phyloP scores from a whole-genome alignment of 371 early-diverging fungal species.

The Mucor indicus region DNA sequence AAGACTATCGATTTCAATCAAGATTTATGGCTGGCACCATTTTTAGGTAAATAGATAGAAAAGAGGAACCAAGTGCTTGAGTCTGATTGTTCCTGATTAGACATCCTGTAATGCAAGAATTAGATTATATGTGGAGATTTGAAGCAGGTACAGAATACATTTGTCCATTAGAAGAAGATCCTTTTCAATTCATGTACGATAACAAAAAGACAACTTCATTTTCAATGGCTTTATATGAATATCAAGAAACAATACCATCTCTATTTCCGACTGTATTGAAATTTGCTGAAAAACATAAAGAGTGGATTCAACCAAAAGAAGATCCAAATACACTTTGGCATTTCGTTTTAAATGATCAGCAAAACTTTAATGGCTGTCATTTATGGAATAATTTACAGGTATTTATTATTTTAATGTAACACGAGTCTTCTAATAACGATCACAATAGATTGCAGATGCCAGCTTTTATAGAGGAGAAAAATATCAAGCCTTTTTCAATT shows the following conservation, averaged over 20 bases:
- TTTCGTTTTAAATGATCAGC: slow-evolving; percentile 47
- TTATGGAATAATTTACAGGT: slow-evolving; percentile 72
- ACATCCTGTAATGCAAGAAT: slow-evolving; percentile 33
- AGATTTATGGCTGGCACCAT: slow-evolving; percentile 44
- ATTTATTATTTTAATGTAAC: not conserved
- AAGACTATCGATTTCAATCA: slow-evolving; percentile 41
- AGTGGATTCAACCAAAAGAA: slow-evolving; percentile 12
- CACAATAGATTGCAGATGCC: slow-evolving; percentile 39
- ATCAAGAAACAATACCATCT: slow-evolving; percentile 77
- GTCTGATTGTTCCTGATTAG: slow-evolving; percentile 5
- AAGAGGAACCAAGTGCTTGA: not conserved
- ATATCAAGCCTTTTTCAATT: slow-evolving; percentile 78
- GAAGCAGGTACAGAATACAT: slow-evolving; percentile 45
- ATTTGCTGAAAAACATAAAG: slow-evolving; percentile 46
- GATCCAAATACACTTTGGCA: slow-evolving; percentile 27
- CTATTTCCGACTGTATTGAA: slow-evolving; percentile 69
- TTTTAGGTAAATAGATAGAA: slow-evolving; percentile 23
- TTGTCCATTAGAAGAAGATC: slow-evolving; percentile 41
- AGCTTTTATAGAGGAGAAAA: slow-evolving; percentile 42
- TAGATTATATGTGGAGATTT: slow-evolving; percentile 46
- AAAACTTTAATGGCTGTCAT: slow-evolving; percentile 72
- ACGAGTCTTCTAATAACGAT: not conserved
- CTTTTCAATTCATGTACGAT: slow-evolving; percentile 37
- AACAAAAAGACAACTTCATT: slow-evolving; percentile 46
- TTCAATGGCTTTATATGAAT: slow-evolving; percentile 81